phyloP scores from a whole-genome alignment of 1,284 basidiomycete genomes.

The Microbotryum violaceum region DNA sequence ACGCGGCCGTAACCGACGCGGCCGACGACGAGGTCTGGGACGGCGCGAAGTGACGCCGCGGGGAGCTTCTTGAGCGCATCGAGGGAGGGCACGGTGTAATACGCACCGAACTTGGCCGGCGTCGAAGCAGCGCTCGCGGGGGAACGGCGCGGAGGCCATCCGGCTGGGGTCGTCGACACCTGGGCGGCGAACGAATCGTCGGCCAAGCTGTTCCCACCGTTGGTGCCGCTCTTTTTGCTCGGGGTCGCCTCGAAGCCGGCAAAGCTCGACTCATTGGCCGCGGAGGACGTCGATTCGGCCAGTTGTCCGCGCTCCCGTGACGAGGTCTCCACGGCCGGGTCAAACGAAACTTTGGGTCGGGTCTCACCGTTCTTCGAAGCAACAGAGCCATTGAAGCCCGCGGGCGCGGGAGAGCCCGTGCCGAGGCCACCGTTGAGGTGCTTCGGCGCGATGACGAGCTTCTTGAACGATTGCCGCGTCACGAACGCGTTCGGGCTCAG shows the following conservation, averaged over 20 bases:
- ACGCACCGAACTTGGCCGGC: slow-evolving; percentile 64
- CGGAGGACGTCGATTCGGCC: no score
- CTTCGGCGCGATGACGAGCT: slow-evolving; percentile 74
- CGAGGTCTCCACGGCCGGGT: no score
- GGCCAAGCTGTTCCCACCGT: background rate
- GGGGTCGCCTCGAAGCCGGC: background rate
- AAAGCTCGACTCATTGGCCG: no score
- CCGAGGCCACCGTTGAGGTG: slow-evolving; percentile 38
- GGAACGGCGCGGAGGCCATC: background rate
- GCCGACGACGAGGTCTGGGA: slow-evolving; percentile 70
- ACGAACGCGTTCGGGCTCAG: slow-evolving; percentile 53
- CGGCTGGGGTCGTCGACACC: background rate
- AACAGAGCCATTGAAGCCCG: slow-evolving; percentile 4
- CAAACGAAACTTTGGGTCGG: slow-evolving; percentile 8
- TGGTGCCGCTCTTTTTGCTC: slow-evolving; percentile 5
- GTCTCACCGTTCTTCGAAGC: background rate
- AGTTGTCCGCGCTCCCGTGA: no score
- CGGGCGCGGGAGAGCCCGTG: slow-evolving; percentile 16
- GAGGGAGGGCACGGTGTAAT: slow-evolving; percentile 75
- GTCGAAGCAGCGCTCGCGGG: background rate
- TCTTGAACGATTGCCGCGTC: slow-evolving; percentile 82
- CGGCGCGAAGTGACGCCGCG: slow-evolving; percentile 63
- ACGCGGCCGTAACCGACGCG: slow-evolving; percentile 84
- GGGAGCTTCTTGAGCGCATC: slow-evolving; percentile 59
- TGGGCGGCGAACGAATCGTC: slow-evolving; percentile 9